Percentiles rank a stretch among this genome's conserved stretches.
phyloP scores from a whole-genome alignment of 1,284 basidiomycete species.

The Macrocystidia cucumis region DNA sequence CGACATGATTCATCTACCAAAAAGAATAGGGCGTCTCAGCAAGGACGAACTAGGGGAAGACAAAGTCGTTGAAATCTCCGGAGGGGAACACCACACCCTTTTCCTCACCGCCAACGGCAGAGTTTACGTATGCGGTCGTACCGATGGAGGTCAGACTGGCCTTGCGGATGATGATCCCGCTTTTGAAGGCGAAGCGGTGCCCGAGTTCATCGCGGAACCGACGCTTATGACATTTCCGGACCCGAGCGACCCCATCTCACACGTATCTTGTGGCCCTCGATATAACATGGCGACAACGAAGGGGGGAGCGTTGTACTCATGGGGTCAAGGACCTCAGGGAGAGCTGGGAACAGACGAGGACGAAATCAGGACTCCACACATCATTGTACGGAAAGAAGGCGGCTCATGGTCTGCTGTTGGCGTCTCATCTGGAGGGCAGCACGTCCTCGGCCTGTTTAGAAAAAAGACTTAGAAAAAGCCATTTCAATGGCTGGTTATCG shows the following conservation, averaged over 20 bases:
- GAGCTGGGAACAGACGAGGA: constrained; percentile 60
- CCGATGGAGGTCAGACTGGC: constrained; percentile 76
- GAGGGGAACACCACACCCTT: constrained; percentile 82
- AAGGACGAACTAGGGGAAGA: constrained; percentile 63
- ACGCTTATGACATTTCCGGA: constrained; percentile 65
- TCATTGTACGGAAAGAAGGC: constrained; percentile 62
- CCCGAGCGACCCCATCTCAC: constrained; percentile 61
- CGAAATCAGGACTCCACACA: constrained; percentile 47
- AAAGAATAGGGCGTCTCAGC: constrained; percentile 57
- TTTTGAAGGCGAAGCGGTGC: constrained; percentile 41
- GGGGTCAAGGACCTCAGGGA: constrained; percentile 78
- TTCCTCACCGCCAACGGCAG: constrained; percentile 82
- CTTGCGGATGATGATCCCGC: constrained; percentile 51
- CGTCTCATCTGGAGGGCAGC: constrained; percentile 66
- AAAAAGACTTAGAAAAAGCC: too few relatives aligned
- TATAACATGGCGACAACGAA: constrained; percentile 79
- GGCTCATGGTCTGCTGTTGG: constrained; percentile 55
- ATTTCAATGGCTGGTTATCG: too few relatives aligned
- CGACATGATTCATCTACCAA: constrained; percentile 61
- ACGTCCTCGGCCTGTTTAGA: constrained; percentile 61
- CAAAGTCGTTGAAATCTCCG: constrained; percentile 62
- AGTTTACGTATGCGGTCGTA: constrained; percentile 79
- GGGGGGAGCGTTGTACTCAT: constrained; percentile 76
- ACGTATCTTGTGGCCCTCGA: constrained; percentile 72
- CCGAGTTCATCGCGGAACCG: constrained; percentile 56